Evolutionary conservation across 2,329 filamentous ascomycete species (phyloP).

Genomic region (Teratosphaeria viscida): DNA sequence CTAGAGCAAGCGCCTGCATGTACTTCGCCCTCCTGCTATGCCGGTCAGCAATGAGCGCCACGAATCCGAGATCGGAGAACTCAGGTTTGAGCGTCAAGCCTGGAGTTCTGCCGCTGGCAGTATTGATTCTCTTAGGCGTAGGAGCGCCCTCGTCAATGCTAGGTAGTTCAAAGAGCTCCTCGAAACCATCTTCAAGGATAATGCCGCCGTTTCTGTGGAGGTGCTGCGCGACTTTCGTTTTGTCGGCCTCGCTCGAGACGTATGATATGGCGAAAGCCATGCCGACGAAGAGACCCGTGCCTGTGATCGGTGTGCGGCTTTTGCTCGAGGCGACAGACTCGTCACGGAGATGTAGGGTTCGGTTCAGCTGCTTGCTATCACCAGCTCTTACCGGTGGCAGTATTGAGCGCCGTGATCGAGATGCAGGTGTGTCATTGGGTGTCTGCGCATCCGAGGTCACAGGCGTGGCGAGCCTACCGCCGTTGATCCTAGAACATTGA

Average conservation of each 20-base stretch:
- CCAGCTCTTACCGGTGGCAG: slow-evolving; percentile 7
- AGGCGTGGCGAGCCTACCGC: slow-evolving; percentile 16
- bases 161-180: slow-evolving; percentile 59
- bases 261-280: slow-evolving; percentile 88
- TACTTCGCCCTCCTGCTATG: slow-evolving; percentile 85
- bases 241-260: slow-evolving; percentile 45
- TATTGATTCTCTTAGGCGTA: slow-evolving; percentile 9
- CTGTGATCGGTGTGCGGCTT: slow-evolving; percentile 10
- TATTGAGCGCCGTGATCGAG: slow-evolving; percentile 35
- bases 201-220: slow-evolving; percentile 63
- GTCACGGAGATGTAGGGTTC: slow-evolving; percentile 16
- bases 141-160: slow-evolving; percentile 21
- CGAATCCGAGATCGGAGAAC: slow-evolving; percentile 56
- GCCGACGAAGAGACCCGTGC: slow-evolving; percentile 51
- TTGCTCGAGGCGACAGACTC: slow-evolving; percentile 13
- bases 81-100: slow-evolving; percentile 37
- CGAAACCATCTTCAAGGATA: slow-evolving; percentile 65
- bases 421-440: slow-evolving; percentile 38
- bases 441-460: slow-evolving; percentile 9
- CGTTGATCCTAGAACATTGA: not conserved
- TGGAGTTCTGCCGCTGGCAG: not conserved
- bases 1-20: slow-evolving; percentile 85
- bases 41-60: slow-evolving; percentile 73
- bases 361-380: not conserved
- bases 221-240: slow-evolving; percentile 47